Base-by-base conservation (phyloP, 768 basidiomycete genomes). In the Phanerochaete sordida region DNA sequence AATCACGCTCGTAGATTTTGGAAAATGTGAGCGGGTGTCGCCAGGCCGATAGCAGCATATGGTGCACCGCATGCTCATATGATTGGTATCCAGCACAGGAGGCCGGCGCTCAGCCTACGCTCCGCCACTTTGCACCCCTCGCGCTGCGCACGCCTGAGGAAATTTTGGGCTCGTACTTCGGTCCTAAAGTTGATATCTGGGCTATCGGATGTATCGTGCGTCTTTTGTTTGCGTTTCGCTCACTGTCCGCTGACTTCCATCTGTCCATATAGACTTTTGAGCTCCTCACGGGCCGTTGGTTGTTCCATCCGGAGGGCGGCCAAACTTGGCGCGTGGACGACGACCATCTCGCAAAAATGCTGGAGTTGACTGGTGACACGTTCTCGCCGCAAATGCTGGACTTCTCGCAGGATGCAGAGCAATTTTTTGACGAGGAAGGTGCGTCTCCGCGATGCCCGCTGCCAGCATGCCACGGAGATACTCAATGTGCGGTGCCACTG, bases 101-200 rank as follows among this genome's bases (percentile, higher is more conserved):
- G 51, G 62, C 62, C 8, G 64, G 62, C 45, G 56, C 57, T 49
- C 61, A 69, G 52, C 62, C 68, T n/a, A 66, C 66, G 3, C 58
- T 37, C 4, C 57, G 47, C 59, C 47, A 63, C 28, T 61, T 60
- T 54, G n/a, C 56, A 11, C 56, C 64, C 0, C 28, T 52, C 33
- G 68, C 68, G 2, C 60, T 74, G 27, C 72, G 73, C 28, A 62
- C 68, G 13, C 71, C 70, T 13, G 72, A 74, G 57, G 64, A 72
- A 24, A 67, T 72, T 23, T 56, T 72, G 16, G 58, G 35, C 9
- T 64, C 68, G 2, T 62, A 64, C 37, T 68, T 65, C 39, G 55
- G 59, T 2, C 60, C 70, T 0, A 63, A 59, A 30, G 49, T 68
- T 1, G 70, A 72, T 56, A 68, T 74, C 30, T 74, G 73, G 73